Evolutionary conservation across 2,329 filamentous ascomycete genomes (phyloP).

Genomic region (Venturia effusa): DNA sequence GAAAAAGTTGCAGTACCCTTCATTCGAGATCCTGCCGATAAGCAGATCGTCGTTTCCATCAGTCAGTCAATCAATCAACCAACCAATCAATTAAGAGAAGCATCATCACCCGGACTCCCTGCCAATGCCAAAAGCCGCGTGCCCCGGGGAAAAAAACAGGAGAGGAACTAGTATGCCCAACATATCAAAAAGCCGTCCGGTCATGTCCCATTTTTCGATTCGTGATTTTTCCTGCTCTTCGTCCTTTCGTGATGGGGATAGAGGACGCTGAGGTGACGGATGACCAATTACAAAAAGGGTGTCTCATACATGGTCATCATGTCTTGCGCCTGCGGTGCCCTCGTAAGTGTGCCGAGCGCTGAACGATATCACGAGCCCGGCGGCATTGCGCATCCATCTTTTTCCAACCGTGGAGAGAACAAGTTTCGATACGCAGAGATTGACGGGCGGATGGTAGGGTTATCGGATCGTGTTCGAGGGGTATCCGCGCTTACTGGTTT

Average conservation of each 20-base stretch:
- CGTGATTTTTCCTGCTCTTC: background rate
- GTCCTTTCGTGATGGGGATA: background rate
- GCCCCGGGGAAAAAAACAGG: no score
- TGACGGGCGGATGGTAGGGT: background rate
- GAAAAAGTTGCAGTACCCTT: background rate
- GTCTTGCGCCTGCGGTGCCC: background rate
- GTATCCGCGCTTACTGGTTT: slow-evolving; percentile 14
- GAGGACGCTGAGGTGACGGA: background rate
- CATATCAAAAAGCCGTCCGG: background rate
- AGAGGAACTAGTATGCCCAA: background rate
- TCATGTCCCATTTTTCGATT: background rate
- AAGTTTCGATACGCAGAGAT: background rate
- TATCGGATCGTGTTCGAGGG: background rate
- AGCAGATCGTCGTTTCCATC: background rate
- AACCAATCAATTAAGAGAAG: background rate
- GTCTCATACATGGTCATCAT: background rate
- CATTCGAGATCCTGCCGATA: background rate
- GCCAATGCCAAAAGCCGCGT: background rate
- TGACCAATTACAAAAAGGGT: background rate
- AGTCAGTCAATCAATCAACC: background rate
- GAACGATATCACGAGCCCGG: background rate
- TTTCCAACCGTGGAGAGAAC: background rate
- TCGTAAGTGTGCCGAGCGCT: background rate
- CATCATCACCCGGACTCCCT: background rate
- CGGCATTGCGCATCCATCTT: background rate